phyloP scores from a whole-genome alignment of 257 asterid species.

The Phtheirospermum japonicum region DNA sequence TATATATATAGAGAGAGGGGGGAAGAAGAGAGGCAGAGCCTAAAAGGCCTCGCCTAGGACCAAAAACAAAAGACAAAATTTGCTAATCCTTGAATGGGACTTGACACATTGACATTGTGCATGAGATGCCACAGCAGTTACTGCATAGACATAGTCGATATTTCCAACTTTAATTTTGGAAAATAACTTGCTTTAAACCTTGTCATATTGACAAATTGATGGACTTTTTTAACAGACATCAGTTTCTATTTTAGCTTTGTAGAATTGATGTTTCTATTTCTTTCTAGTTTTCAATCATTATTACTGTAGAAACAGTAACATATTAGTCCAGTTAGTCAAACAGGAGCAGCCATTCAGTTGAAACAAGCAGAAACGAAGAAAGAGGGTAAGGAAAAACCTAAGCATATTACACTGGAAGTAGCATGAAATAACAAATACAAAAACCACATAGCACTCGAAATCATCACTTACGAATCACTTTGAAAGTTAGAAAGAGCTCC shows the following conservation, averaged over 20 bases:
- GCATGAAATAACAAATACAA: slow-evolving; percentile 14
- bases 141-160: slow-evolving; percentile 1
- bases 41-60: slow-evolving; percentile 11
- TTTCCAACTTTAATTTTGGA: slow-evolving; percentile 4
- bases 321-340: slow-evolving; percentile 22
- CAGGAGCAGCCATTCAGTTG: background rate
- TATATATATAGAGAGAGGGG: background rate
- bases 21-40: background rate
- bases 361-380: slow-evolving; percentile 20
- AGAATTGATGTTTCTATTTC: background rate
- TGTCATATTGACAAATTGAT: slow-evolving; percentile 1
- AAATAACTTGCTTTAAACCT: background rate
- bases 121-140: slow-evolving; percentile 17
- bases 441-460: slow-evolving; percentile 13
- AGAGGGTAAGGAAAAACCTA: slow-evolving; percentile 6
- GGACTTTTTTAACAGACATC: slow-evolving; percentile 2
- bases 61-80: slow-evolving; percentile 17
- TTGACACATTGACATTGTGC: slow-evolving; percentile 14
- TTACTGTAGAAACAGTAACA: background rate
- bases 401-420: slow-evolving; percentile 9
- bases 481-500: slow-evolving; percentile 72
- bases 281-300: slow-evolving; percentile 3
- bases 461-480: slow-evolving; percentile 71
- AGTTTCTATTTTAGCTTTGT: slow-evolving; percentile 14
- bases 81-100: slow-evolving; percentile 4